These are phyloP conservation scores for Acanthamoeba castellanii DNA, from an alignment of 208 protist genomes.

Conservation along the genomic window DNA sequence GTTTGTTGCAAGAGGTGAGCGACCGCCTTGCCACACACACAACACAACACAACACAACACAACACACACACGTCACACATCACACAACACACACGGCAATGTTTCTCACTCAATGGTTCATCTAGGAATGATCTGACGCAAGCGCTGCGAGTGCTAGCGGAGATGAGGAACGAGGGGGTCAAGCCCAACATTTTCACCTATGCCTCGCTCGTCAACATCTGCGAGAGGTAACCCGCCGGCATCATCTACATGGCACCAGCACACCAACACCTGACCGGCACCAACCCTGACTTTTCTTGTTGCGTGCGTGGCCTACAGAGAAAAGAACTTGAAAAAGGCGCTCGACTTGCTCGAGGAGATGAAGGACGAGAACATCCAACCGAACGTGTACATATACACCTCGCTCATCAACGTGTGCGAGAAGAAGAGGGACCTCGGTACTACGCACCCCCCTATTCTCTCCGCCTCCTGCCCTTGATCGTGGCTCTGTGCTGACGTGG, in stretches of 20 bases:
- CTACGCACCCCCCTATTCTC: not conserved
- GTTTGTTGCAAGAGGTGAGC: conserved; percentile 15
- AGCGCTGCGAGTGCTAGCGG: not conserved
- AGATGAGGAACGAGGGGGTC: not conserved
- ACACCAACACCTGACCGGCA: no score
- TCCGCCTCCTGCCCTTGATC: not conserved
- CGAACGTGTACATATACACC: conserved; percentile 48
- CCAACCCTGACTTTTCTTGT: no score
- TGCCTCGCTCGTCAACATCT: conserved; percentile 33
- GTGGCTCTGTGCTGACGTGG: not conserved
- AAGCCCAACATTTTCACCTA: conserved; percentile 52
- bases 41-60: not conserved
- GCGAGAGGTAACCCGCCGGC: not conserved
- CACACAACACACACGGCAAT: no score
- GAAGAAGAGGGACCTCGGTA: conserved; percentile 42
- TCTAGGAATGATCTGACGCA: conserved; percentile 24
- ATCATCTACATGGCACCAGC: no score
- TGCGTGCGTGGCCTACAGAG: not conserved
- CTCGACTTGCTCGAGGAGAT: conserved; percentile 6
- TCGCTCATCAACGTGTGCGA: conserved; percentile 62
- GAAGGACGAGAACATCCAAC: conserved; percentile 44
- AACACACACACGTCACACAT: not conserved
- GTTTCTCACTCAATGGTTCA: not conserved
- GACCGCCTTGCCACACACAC: not conserved
- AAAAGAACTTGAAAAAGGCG: not conserved